A percentile compares a stretch with the other conserved stretches of the same genome.
Evolutionary conservation across 1,284 basidiomycete species (phyloP).

Genomic region (Serendipita sp.): DNA sequence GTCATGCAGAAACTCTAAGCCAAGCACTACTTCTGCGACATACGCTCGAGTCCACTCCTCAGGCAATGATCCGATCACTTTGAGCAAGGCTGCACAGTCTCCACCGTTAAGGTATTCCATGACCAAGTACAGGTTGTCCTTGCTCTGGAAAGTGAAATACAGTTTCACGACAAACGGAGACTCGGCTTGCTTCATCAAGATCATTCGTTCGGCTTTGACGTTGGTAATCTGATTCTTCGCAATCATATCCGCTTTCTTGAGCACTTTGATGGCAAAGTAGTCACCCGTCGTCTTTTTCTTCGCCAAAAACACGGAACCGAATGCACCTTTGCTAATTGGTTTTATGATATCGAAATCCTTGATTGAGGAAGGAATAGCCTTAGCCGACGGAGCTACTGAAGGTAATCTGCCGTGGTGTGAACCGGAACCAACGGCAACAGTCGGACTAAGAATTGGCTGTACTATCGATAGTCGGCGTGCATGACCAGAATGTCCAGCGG

Average conservation of each 20-base stretch:
- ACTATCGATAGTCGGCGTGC: slow-evolving; percentile 62
- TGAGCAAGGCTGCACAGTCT: slow-evolving; percentile 93
- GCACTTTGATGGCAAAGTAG: slow-evolving; percentile 97
- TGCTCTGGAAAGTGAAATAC: slow-evolving; percentile 99
- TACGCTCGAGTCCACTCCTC: slow-evolving; percentile 97
- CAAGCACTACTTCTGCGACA: slow-evolving; percentile 89
- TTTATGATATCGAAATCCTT: slow-evolving; percentile 99
- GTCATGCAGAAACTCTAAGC: slow-evolving; percentile 88
- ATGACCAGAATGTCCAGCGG: slow-evolving; percentile 32
- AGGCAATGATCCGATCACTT: slow-evolving; percentile 81
- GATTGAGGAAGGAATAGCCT: slow-evolving; percentile 81
- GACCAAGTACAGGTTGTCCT: slow-evolving; percentile 93
- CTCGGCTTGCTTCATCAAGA: slow-evolving; percentile 98
- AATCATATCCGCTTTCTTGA: slow-evolving; percentile 99
- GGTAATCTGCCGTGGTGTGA: slow-evolving; percentile 38
- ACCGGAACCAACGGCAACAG: slow-evolving; percentile 31
- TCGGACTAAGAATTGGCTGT: slow-evolving; percentile 43
- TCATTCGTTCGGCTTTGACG: slow-evolving; percentile 98
- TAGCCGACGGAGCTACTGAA: slow-evolving; percentile 53
- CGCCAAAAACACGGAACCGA: slow-evolving; percentile 94
- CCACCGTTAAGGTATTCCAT: slow-evolving; percentile 99
- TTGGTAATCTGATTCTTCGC: slow-evolving; percentile 99
- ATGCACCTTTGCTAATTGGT: slow-evolving; percentile 97
- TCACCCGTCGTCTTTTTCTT: slow-evolving; percentile 98
- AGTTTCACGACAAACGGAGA: slow-evolving; percentile 98